These are phyloP conservation scores for Quercus agrifolia DNA, from an alignment of 306 rosid species.

Conservation along the genomic window DNA sequence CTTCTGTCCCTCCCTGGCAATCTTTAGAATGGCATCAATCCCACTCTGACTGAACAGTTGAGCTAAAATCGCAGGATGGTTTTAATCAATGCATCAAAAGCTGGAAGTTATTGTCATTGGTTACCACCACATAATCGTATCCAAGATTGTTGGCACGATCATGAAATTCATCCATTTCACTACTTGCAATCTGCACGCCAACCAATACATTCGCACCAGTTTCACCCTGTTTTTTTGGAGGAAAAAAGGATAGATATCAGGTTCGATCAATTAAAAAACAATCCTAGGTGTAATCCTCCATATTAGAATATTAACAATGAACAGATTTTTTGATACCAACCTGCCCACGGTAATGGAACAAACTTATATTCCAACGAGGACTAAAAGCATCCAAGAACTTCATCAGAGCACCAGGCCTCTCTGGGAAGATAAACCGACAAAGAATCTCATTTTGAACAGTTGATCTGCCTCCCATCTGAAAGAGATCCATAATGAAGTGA, in stretches of 20 bases:
- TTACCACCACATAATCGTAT: conserved; percentile 69
- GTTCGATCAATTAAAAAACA: background rate
- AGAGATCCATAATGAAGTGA: conserved; percentile 23
- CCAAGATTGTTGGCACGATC: conserved; percentile 49
- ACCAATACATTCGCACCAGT: conserved; percentile 82
- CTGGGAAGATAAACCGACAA: conserved; percentile 85
- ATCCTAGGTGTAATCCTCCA: background rate
- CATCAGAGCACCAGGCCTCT: conserved; percentile 89
- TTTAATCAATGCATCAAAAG: conserved; percentile 65
- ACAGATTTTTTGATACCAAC: conserved; percentile 28
- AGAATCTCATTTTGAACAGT: conserved; percentile 68
- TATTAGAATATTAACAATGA: conserved; percentile 7
- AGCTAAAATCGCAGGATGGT: background rate
- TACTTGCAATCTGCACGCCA: conserved; percentile 63
- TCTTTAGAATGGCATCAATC: background rate
- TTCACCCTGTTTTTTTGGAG: conserved; percentile 58
- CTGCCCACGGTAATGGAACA: conserved; percentile 84
- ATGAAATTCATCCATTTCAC: conserved; percentile 65
- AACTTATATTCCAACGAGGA: conserved; percentile 92
- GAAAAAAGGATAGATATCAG: conserved; percentile 15
- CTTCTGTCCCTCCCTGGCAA: background rate
- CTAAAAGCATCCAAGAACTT: conserved; percentile 83
- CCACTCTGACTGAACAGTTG: background rate
- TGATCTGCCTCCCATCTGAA: conserved; percentile 83
- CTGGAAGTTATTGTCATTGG: conserved; percentile 46